These are phyloP conservation scores for Lodderomyces parapsilosis DNA, from an alignment of 1,139 yeast genomes.

Conservation along the genomic window DNA sequence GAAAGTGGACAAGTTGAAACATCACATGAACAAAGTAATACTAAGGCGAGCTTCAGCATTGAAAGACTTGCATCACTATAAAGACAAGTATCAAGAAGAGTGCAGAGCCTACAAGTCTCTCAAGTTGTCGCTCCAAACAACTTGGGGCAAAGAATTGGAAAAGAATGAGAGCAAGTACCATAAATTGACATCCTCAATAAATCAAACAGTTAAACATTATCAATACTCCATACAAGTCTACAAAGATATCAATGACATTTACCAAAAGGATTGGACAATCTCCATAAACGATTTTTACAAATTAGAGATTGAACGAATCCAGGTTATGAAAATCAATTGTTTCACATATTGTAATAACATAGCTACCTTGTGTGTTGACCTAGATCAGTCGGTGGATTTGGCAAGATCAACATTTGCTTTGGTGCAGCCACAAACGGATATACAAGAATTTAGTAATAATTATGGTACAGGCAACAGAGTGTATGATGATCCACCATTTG, in stretches of 20 bases:
- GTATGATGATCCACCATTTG: slow-evolving; percentile 50
- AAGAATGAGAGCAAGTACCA: slow-evolving; percentile 61
- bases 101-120: slow-evolving; percentile 59
- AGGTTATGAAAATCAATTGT: slow-evolving; percentile 69
- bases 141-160: slow-evolving; percentile 79
- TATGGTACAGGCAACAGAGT: slow-evolving; percentile 70
- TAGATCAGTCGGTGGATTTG: slow-evolving; percentile 72
- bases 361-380: slow-evolving; percentile 75
- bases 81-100: slow-evolving; percentile 56
- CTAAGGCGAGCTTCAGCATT: slow-evolving; percentile 24
- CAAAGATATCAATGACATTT: slow-evolving; percentile 66
- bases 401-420: slow-evolving; percentile 68
- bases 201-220: slow-evolving; percentile 54
- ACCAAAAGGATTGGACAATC: slow-evolving; percentile 78
- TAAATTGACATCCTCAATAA: slow-evolving; percentile 51
- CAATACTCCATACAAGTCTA: slow-evolving; percentile 57
- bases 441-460: slow-evolving; percentile 51
- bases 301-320: slow-evolving; percentile 76
- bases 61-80: slow-evolving; percentile 41
- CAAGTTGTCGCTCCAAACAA: slow-evolving; percentile 63
- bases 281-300: slow-evolving; percentile 70
- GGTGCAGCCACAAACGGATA: slow-evolving; percentile 63
- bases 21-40: slow-evolving; percentile 38
- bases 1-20: slow-evolving; percentile 32
- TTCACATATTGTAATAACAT: slow-evolving; percentile 82